Evolutionary conservation across 495 filamentous ascomycete genomes (phyloP).

Genomic region (Lentithecium fluviatile): DNA sequence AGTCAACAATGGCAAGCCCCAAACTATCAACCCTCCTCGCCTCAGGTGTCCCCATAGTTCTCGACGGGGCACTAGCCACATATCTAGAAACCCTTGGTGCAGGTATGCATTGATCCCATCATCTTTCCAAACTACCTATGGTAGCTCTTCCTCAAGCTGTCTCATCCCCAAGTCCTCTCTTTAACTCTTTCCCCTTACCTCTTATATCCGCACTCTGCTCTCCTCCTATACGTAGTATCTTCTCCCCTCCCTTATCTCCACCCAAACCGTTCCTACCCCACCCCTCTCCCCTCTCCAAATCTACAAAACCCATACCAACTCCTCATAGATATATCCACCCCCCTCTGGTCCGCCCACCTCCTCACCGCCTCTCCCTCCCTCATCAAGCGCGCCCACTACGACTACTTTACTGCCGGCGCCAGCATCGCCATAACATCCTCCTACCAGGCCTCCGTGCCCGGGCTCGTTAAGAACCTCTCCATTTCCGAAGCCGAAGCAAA

Average conservation of each 20-base stretch:
- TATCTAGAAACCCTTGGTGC: slow-evolving; percentile 38
- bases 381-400: slow-evolving; percentile 37
- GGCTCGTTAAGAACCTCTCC: slow-evolving; percentile 32
- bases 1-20: too few relatives aligned
- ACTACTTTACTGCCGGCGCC: slow-evolving; percentile 40
- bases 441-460: slow-evolving; percentile 41
- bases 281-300: too few relatives aligned
- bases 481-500: slow-evolving; percentile 21
- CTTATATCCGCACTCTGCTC: too few relatives aligned
- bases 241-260: too few relatives aligned
- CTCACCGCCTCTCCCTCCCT: slow-evolving; percentile 30
- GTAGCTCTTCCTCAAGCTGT: too few relatives aligned
- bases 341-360: slow-evolving; percentile 40
- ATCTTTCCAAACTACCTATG: too few relatives aligned
- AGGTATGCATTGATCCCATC: too few relatives aligned
- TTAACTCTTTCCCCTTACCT: too few relatives aligned
- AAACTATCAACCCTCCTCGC: slow-evolving; percentile 9
- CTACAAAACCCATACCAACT: background rate
- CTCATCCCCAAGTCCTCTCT: too few relatives aligned
- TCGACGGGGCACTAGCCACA: slow-evolving; percentile 44
- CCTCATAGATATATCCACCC: slow-evolving; percentile 30
- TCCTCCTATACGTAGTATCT: too few relatives aligned
- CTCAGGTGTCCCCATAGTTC: slow-evolving; percentile 10
- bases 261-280: background rate
- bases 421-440: slow-evolving; percentile 41